phyloP scores from a whole-genome alignment of 495 filamentous ascomycete species.

The Chaetomium tenue region DNA sequence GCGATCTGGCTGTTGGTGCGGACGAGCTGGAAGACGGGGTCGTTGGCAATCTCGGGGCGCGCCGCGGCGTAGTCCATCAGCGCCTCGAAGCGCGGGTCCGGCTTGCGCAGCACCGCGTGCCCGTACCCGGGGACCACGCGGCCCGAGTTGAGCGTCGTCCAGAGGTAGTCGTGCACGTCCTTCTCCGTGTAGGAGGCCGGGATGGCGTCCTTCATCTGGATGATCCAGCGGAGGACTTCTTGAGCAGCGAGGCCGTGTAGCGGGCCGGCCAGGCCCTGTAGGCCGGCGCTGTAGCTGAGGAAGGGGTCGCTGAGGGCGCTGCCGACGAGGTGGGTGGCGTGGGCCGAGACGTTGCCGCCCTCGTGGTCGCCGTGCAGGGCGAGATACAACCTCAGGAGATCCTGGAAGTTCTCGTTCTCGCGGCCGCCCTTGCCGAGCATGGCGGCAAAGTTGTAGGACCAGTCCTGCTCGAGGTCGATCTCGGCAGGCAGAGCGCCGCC shows the following conservation, averaged over 20 bases:
- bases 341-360: conserved; percentile 95
- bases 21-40: conserved; percentile 92
- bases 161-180: conserved; percentile 84
- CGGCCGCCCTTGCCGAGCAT: conserved; percentile 89
- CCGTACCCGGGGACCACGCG: conserved; percentile 96
- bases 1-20: conserved; percentile 76
- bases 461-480: conserved; percentile 83
- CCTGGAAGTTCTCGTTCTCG: conserved; percentile 90
- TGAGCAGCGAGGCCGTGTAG: conserved; percentile 95
- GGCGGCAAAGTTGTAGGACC: conserved; percentile 96
- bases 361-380: conserved; percentile 98
- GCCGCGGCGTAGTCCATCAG: conserved; percentile 91
- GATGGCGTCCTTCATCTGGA: conserved; percentile 88
- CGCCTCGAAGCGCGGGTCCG: conserved; percentile 92
- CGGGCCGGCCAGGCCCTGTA: conserved; percentile 92
- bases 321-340: conserved; percentile 97
- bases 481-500: conserved; percentile 73
- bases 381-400: conserved; percentile 87
- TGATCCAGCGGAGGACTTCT: conserved; percentile 93
- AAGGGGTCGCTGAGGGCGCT: conserved; percentile 92
- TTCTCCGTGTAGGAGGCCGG: conserved; percentile 72
- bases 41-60: conserved; percentile 75
- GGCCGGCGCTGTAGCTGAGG: conserved; percentile 91
- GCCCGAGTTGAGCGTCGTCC: conserved; percentile 87
- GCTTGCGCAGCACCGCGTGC: conserved; percentile 96